Evolutionary conservation across 83 land plant genomes (phyloP).

Genomic region (Isoetes engelmannii): DNA sequence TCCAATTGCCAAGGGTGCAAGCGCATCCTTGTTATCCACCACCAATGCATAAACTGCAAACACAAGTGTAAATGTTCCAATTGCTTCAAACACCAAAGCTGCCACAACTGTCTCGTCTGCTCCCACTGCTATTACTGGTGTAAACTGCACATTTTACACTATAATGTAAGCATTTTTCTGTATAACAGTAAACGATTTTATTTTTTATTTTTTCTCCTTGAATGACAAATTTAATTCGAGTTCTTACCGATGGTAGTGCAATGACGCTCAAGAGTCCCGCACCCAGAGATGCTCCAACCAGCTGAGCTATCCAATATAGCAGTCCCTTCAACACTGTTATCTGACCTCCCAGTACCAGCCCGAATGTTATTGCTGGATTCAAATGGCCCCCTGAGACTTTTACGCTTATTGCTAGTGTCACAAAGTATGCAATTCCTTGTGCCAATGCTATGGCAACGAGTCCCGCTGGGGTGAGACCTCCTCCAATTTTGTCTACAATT

Average conservation of each 20-base stretch:
- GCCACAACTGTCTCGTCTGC: conserved; percentile 32
- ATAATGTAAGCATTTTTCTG: too few relatives aligned
- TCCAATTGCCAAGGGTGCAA: conserved; percentile 51
- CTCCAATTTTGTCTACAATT: background rate
- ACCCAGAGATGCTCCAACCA: conserved; percentile 43
- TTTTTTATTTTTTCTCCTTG: too few relatives aligned
- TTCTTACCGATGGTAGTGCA: conserved; percentile 56
- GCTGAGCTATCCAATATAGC: conserved; percentile 62
- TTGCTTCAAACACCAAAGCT: conserved; percentile 54
- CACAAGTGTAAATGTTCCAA: conserved; percentile 52
- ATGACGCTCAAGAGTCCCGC: conserved; percentile 35
- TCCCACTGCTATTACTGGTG: conserved; percentile 50
- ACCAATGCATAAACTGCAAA: conserved; percentile 59
- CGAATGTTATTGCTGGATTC: conserved; percentile 77
- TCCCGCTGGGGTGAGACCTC: conserved; percentile 32
- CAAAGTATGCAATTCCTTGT: conserved; percentile 59
- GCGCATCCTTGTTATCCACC: conserved; percentile 45
- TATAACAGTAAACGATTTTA: too few relatives aligned
- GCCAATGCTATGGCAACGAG: conserved; percentile 58
- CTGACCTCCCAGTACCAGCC: conserved; percentile 57
- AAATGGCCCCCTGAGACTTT: conserved; percentile 74
- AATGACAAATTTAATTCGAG: too few relatives aligned
- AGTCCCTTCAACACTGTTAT: conserved; percentile 46
- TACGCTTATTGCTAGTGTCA: conserved; percentile 47
- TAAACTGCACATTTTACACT: conserved; percentile 20